Conservation (phyloP, 2,329 filamentous ascomycete species). For the Fusarium brevicatenulatum region DNA sequence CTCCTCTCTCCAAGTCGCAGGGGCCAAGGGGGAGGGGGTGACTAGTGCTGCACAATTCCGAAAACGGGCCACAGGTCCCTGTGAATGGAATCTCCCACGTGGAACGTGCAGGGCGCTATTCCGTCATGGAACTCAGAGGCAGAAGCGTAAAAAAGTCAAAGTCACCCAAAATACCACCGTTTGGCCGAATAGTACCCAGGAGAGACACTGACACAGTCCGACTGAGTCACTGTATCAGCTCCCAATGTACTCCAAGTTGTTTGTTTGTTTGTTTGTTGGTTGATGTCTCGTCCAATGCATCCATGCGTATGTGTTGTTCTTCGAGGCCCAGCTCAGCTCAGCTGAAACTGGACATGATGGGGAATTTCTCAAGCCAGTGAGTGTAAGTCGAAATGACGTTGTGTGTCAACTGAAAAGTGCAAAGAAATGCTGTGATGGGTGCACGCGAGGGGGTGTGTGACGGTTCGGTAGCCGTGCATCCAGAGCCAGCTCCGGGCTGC, state of each 20-base stretch:
- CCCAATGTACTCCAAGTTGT: background rate
- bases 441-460: constrained; percentile 34
- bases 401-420: background rate
- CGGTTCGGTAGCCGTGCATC: constrained; percentile 33
- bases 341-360: background rate
- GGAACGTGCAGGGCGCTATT: constrained; percentile 46
- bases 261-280: background rate
- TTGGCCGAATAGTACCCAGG: constrained; percentile 31
- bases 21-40: constrained; percentile 17
- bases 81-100: constrained; percentile 45
- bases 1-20: background rate
- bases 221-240: constrained; percentile 20
- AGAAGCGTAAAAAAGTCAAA: constrained; percentile 33
- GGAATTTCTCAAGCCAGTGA: constrained; percentile 23
- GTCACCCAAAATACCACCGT: constrained; percentile 37
- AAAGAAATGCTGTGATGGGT: constrained; percentile 15
- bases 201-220: constrained; percentile 2
- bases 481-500: constrained; percentile 41
- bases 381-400: constrained; percentile 27
- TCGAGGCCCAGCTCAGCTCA: constrained; percentile 27
- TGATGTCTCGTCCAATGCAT: constrained; percentile 2
- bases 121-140: constrained; percentile 35
- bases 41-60: constrained; percentile 44
- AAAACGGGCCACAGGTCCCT: constrained; percentile 36
- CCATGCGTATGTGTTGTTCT: constrained; percentile 10